Base-by-base conservation (phyloP, 768 basidiomycete species). In the Boletus sensibilis region DNA sequence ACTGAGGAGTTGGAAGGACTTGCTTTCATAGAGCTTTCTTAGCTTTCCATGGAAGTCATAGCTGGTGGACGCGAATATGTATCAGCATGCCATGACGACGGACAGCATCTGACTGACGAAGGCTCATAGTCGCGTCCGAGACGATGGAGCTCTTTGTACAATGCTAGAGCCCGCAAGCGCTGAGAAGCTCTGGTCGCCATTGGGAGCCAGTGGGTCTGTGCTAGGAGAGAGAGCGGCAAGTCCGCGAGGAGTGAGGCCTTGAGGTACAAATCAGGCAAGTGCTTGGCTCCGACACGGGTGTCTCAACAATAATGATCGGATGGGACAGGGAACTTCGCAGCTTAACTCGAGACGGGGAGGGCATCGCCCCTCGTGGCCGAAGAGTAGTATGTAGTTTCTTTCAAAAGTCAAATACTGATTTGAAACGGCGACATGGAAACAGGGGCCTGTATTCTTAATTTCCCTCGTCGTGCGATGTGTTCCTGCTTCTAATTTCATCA, bases 51-150 rank as follows among this genome's bases (percentile, higher is more conserved):
- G 84, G 59, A 90, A 93, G 73, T 90, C 78, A 64, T 93, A 93
- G 44, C 91, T 90, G 68, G 25, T 37, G 52, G 23, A 33, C 23
- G 35, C 49, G 31, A n/a, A 49, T 50, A 49, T 49, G 37, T 54
- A 44, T 63, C n/a, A 47, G 55, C 16, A 53, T 50, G 46, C n/a
- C 48, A 56, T 42, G 35, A 46, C 25, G 39, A 60, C 54, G 59
- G 43, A 59, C 54, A 31, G 42, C 37, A n/a, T 23, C 44, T 35
- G 50, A 80, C 84, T 70, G 64, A 92, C 91, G 82, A 80, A 44
- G 89, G 84, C 67, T 94, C 91, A 61, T 92, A 92, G 45, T 93
- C 90, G 56, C 87, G 79, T 4, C 91, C 90, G 1, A 94, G 80
- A 53, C 88, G 78, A 61, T 87, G 85, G 9, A 94, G 79, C 66